These are phyloP conservation scores for Gaertneriomyces sp. DNA, from an alignment of 192 early-diverging fungal species.

Conservation along the genomic window DNA sequence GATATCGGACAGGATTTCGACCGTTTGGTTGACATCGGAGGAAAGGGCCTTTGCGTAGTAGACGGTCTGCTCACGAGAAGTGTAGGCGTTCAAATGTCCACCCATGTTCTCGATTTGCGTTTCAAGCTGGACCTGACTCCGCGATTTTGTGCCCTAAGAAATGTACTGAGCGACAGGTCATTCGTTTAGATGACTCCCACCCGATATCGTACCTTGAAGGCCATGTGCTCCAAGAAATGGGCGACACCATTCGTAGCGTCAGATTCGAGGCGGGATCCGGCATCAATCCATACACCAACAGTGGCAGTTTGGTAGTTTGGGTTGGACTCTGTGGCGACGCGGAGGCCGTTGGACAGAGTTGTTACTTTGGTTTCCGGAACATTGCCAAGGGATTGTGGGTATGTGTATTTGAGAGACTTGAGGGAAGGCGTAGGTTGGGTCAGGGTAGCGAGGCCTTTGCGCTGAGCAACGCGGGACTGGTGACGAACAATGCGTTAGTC, in stretches of 20 bases:
- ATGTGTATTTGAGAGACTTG: constrained; percentile 38
- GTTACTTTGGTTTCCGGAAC: constrained; percentile 50
- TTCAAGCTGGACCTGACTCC: constrained; percentile 87
- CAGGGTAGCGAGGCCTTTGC: neutral
- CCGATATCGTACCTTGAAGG: constrained; percentile 76
- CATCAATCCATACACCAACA: constrained; percentile 64
- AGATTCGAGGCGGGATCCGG: constrained; percentile 54
- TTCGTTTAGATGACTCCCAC: too few relatives aligned
- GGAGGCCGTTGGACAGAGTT: constrained; percentile 54
- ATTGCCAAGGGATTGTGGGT: constrained; percentile 45
- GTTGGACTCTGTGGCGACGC: constrained; percentile 53
- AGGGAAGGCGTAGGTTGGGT: constrained; percentile 18
- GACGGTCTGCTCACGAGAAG: constrained; percentile 97
- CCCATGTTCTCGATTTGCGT: constrained; percentile 98
- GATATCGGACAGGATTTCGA: constrained; percentile 94
- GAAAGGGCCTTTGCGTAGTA: constrained; percentile 96
- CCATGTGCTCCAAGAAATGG: constrained; percentile 99
- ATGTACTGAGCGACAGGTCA: too few relatives aligned
- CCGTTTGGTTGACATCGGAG: constrained; percentile 77
- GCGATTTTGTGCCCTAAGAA: constrained; percentile 73
- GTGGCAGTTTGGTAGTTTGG: constrained; percentile 58
- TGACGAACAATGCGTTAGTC: too few relatives aligned
- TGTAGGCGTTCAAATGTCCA: constrained; percentile 97
- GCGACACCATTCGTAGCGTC: constrained; percentile 88
- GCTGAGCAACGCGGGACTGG: too few relatives aligned